These are phyloP conservation scores for Ceratocystis cubensis DNA, from an alignment of 2,329 filamentous ascomycete species.

Conservation along the genomic window DNA sequence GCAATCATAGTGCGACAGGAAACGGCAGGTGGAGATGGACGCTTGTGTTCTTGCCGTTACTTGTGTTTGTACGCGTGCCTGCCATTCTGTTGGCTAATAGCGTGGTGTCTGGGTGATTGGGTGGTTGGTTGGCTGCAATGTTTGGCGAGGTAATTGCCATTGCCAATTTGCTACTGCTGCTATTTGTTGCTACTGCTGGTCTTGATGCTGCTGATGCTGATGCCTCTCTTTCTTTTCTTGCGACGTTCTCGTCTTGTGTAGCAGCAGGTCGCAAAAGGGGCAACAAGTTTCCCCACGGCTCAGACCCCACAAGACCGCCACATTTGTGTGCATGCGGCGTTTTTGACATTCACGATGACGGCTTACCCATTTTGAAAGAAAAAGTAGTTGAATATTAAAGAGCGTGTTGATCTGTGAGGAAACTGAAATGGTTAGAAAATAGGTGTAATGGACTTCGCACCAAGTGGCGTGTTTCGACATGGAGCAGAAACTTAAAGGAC, in stretches of 20 bases:
- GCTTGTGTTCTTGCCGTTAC: conserved; percentile 1
- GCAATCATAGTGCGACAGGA: background rate
- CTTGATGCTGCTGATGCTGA: background rate
- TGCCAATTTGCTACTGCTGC: background rate
- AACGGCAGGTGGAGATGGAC: background rate
- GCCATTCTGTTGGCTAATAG: background rate
- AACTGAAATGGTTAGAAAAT: background rate
- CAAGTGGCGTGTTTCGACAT: background rate
- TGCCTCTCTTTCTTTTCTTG: background rate
- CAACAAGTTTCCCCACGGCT: background rate
- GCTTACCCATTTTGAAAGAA: conserved; percentile 8
- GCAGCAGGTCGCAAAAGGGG: background rate
- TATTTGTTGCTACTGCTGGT: background rate
- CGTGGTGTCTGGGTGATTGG: background rate
- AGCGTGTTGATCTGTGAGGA: background rate
- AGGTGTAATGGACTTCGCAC: background rate
- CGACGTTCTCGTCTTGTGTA: background rate
- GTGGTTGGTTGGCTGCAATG: background rate
- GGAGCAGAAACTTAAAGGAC: background rate
- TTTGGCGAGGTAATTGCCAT: conserved; percentile 9
- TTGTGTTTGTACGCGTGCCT: background rate
- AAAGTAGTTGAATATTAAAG: conserved; percentile 2
- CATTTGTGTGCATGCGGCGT: background rate
- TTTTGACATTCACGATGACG: background rate
- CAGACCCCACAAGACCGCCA: background rate